These are phyloP conservation scores for Thoreauomyces humboldtii DNA, from an alignment of 192 early-diverging fungal species.

Conservation along the genomic window DNA sequence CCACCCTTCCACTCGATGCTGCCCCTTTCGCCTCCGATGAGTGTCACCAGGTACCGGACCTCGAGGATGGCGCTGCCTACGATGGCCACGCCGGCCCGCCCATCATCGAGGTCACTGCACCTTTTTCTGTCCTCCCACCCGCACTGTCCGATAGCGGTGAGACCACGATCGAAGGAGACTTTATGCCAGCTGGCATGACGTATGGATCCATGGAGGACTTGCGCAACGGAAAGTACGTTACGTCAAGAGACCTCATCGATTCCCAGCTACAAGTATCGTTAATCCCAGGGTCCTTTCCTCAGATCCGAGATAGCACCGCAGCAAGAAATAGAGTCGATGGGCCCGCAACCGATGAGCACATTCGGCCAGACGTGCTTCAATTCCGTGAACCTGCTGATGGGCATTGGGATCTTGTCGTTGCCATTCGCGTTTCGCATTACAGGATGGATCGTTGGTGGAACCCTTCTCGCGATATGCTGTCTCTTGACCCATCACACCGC, in stretches of 20 bases:
- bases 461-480: slow-evolving; percentile 34
- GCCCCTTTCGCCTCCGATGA: background rate
- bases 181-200: too few species aligned
- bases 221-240: background rate
- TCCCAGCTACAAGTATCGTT: background rate
- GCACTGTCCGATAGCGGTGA: too few species aligned
- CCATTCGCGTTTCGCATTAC: slow-evolving; percentile 57
- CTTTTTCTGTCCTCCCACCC: background rate
- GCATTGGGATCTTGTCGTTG: slow-evolving; percentile 63
- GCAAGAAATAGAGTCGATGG: too few species aligned
- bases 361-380: slow-evolving; percentile 34
- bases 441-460: slow-evolving; percentile 59
- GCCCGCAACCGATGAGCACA: slow-evolving; percentile 3
- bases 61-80: background rate
- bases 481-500: slow-evolving; percentile 26
- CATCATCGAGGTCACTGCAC: too few species aligned
- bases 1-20: background rate
- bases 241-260: background rate
- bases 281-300: too few species aligned
- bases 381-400: slow-evolving; percentile 41
- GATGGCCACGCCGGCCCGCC: background rate
- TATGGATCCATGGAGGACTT: background rate
- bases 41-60: background rate
- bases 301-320: too few species aligned
- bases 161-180: too few species aligned